Conservation (phyloP, 768 basidiomycete species). For the Neoboletus brunneissimus region DNA sequence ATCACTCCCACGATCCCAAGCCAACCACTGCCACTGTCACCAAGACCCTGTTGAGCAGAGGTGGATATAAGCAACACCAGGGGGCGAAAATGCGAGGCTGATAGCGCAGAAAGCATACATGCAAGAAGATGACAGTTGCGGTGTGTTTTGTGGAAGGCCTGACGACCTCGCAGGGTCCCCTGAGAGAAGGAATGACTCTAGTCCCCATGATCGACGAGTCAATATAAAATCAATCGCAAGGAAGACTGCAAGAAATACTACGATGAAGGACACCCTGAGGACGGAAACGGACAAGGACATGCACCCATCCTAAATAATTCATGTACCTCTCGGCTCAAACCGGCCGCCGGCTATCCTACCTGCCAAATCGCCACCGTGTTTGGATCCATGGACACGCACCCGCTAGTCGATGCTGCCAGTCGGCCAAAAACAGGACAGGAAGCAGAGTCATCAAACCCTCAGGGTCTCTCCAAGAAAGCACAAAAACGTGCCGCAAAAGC, state of each 20-base stretch:
- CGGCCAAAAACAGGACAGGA: constrained; percentile 15
- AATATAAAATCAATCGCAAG: background rate
- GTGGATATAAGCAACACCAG: constrained; percentile 3
- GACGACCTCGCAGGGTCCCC: constrained; percentile 44
- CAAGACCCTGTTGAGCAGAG: constrained; percentile 54
- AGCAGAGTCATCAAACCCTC: constrained; percentile 13
- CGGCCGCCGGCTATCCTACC: constrained; percentile 18
- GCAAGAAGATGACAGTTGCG: constrained; percentile 85
- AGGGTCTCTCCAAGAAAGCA: constrained; percentile 70
- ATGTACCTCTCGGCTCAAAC: constrained; percentile 16
- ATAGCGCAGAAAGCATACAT: constrained; percentile 50
- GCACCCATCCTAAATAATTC: background rate
- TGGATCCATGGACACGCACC: constrained; percentile 18
- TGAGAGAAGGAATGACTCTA: constrained; percentile 19
- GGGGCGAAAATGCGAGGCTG: background rate
- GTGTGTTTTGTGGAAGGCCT: constrained; percentile 64
- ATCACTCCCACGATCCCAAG: constrained; percentile 72
- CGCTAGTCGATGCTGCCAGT: constrained; percentile 11
- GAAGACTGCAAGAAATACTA: constrained; percentile 5
- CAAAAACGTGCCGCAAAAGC: constrained; percentile 74
- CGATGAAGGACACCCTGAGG: constrained; percentile 4
- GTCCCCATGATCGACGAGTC: constrained; percentile 12
- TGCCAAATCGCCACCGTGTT: constrained; percentile 2
- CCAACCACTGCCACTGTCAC: constrained; percentile 76
- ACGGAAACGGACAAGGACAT: background rate